phyloP scores from a whole-genome alignment of 2,329 filamentous ascomycete species.

The Curvularia lunata region DNA sequence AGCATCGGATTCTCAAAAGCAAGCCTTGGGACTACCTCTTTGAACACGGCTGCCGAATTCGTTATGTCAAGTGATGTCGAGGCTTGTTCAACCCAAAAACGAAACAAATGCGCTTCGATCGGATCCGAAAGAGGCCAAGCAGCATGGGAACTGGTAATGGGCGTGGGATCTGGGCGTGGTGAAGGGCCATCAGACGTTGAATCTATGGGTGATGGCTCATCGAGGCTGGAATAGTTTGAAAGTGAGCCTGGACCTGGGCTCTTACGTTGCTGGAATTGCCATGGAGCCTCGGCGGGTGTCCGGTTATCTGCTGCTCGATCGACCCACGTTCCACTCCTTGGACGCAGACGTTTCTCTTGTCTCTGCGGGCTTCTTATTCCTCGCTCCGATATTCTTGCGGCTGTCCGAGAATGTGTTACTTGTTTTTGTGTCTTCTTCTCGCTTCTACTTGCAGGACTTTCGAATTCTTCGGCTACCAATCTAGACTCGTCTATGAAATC shows the following conservation, averaged over 20 bases:
- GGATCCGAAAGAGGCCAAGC: conserved; percentile 20
- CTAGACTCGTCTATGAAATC: conserved; percentile 29
- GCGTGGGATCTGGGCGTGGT: background rate
- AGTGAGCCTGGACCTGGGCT: conserved; percentile 17
- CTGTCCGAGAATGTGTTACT: conserved; percentile 3
- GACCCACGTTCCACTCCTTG: background rate
- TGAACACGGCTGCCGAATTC: conserved; percentile 22
- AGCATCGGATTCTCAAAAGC: conserved; percentile 49
- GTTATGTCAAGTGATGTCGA: conserved; percentile 22
- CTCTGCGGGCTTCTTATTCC: background rate
- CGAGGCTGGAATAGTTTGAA: conserved; percentile 18
- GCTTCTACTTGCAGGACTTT: background rate
- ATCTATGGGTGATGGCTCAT: conserved; percentile 6
- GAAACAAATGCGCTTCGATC: conserved; percentile 23
- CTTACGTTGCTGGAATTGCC: conserved; percentile 11
- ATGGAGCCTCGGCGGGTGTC: background rate
- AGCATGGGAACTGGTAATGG: background rate
- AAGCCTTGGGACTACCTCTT: conserved; percentile 18
- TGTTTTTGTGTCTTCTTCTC: conserved; percentile 10
- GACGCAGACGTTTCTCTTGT: background rate
- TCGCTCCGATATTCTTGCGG: conserved; percentile 4
- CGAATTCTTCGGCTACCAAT: conserved; percentile 21
- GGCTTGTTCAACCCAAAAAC: conserved; percentile 24
- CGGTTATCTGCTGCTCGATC: background rate
- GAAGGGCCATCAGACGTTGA: conserved; percentile 13